Conservation (phyloP, 1,284 basidiomycete species). For the Trametes pubescens region DNA sequence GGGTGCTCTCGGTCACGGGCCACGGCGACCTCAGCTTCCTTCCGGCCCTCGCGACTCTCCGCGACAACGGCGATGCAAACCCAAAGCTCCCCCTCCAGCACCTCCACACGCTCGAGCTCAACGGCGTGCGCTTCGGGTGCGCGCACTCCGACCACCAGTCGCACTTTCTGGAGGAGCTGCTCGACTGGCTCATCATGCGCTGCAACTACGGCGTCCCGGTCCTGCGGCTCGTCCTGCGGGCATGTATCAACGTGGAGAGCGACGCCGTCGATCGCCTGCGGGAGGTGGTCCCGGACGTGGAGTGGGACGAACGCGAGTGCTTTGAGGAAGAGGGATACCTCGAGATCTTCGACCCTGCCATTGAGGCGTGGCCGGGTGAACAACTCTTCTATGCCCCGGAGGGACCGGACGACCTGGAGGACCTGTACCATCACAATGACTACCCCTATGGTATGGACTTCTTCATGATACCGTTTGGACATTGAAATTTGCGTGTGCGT, state of each 20-base stretch:
- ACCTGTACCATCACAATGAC: no score
- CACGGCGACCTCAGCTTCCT: conserved; percentile 6
- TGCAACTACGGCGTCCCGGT: conserved; percentile 16
- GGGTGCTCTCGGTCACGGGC: background rate
- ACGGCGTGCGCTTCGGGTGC: conserved; percentile 16
- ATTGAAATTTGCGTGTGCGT: no score
- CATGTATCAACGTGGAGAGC: conserved; percentile 6
- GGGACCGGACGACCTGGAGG: no score
- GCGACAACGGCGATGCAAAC: background rate
- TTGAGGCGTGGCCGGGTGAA: no score
- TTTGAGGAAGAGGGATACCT: background rate
- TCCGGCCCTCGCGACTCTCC: conserved; percentile 1
- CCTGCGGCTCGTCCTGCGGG: conserved; percentile 6
- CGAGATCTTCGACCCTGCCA: background rate
- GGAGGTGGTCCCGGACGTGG: conserved; percentile 19
- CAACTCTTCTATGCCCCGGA: no score
- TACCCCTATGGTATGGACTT: no score
- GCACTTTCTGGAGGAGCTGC: conserved; percentile 7
- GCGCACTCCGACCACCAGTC: conserved; percentile 10
- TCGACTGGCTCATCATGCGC: conserved; percentile 21
- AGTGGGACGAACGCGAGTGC: conserved; percentile 16
- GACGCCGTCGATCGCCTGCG: conserved; percentile 12
- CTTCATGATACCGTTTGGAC: no score
- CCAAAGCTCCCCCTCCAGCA: background rate
- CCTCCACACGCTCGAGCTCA: conserved; percentile 15